A percentile compares a stretch with the other conserved stretches of the same genome.
phyloP scores from a whole-genome alignment of 306 rosid genomes.

The Coriaria nepalensis region DNA sequence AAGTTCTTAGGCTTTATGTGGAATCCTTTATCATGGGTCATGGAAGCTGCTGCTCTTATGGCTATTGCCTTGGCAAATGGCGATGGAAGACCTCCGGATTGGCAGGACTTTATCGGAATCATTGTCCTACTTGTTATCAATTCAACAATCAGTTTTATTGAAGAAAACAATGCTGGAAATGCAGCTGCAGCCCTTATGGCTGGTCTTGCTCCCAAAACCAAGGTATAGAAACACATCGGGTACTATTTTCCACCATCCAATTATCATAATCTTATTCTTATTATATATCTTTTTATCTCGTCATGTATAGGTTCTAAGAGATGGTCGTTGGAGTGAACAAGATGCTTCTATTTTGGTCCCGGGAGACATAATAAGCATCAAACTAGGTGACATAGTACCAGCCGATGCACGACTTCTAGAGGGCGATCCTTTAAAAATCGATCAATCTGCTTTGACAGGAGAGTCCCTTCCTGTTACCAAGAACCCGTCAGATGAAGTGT shows the following conservation, averaged over 20 bases:
- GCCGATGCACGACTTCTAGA: constrained; percentile 99
- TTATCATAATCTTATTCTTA: neutral
- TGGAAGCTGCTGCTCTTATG: constrained; percentile 99
- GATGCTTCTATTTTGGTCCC: constrained; percentile 96
- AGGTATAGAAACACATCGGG: constrained; percentile 30
- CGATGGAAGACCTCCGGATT: constrained; percentile 74
- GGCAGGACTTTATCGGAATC: constrained; percentile 96
- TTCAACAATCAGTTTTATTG: constrained; percentile 91
- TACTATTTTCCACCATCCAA: constrained; percentile 1
- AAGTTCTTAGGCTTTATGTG: constrained; percentile 98
- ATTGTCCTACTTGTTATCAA: constrained; percentile 58
- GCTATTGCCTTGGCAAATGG: constrained; percentile 95
- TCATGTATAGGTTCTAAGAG: constrained; percentile 68
- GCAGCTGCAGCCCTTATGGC: constrained; percentile 99
- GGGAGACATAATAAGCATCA: constrained; percentile 91
- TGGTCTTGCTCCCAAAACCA: constrained; percentile 96
- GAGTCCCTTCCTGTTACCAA: constrained; percentile 95
- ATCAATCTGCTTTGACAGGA: constrained; percentile 95
- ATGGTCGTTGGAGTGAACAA: constrained; percentile 85
- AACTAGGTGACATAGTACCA: constrained; percentile 88
- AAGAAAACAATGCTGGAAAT: constrained; percentile 95
- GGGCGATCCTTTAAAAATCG: constrained; percentile 95
- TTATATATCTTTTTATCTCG: constrained; percentile 13
- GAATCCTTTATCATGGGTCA: constrained; percentile 98
- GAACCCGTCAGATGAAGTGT: constrained; percentile 84